phyloP scores from a whole-genome alignment of 169 alveolate species.

The Eimeria tenella region DNA sequence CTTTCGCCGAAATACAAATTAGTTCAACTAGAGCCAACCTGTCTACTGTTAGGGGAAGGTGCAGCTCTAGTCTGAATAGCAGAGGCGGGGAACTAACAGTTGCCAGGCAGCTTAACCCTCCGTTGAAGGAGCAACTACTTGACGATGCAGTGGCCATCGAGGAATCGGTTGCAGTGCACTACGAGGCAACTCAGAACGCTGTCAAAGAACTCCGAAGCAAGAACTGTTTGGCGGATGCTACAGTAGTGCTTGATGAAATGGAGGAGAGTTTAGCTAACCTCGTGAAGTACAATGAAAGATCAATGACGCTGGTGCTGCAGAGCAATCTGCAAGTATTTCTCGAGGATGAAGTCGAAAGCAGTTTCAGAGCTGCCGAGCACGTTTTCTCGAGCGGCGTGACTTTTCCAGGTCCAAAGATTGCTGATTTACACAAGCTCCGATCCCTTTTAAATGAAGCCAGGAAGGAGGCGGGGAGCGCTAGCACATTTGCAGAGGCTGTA shows the following conservation, averaged over 20 bases:
- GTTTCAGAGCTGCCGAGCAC: neutral
- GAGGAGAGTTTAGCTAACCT: neutral
- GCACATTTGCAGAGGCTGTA: constrained; percentile 13
- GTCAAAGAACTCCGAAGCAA: neutral
- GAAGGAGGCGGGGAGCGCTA: neutral
- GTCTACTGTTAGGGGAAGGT: neutral
- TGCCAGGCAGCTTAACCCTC: neutral
- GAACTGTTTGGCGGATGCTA: neutral
- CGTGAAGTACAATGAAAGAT: constrained; percentile 20
- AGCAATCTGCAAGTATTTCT: constrained; percentile 6
- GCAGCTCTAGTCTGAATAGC: neutral
- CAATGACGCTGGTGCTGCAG: constrained; percentile 38
- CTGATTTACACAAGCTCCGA: neutral
- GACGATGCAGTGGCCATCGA: neutral
- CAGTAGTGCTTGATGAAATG: neutral
- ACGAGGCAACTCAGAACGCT: neutral
- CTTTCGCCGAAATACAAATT: neutral
- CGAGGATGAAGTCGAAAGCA: constrained; percentile 18
- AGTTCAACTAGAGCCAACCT: neutral
- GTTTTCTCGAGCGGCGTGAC: neutral
- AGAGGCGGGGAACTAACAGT: neutral
- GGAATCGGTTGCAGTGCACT: neutral
- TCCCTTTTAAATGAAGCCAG: neutral
- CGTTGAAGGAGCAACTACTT: constrained; percentile 23
- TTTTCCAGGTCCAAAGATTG: constrained; percentile 6